phyloP scores from a whole-genome alignment of 1,284 basidiomycete species.

The Cystobasidium pallidum region DNA sequence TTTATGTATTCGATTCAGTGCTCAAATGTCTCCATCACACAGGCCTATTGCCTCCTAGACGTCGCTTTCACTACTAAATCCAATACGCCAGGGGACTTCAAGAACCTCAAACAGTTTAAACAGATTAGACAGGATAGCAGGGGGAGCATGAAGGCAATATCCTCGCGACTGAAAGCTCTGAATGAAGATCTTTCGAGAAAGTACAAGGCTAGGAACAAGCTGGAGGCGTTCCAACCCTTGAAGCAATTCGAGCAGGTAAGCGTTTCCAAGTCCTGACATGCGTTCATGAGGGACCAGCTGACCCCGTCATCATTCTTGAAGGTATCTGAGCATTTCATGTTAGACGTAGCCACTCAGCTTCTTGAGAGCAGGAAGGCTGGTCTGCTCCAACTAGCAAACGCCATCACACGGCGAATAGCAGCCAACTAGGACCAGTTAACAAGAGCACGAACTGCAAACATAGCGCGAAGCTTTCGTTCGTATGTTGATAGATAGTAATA shows the following conservation, averaged over 20 bases:
- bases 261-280: not conserved
- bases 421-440: conserved; percentile 6
- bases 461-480: no score
- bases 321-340: conserved; percentile 30
- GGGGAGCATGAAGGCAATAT: conserved; percentile 27
- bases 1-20: no score
- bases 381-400: conserved; percentile 13
- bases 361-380: conserved; percentile 34
- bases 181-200: conserved; percentile 30
- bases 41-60: conserved; percentile 50
- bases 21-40: not conserved
- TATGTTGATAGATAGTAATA: no score
- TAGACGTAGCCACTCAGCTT: conserved; percentile 30
- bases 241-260: conserved; percentile 26
- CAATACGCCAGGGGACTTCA: conserved; percentile 16
- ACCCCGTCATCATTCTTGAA: not conserved
- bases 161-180: conserved; percentile 32
- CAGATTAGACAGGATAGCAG: conserved; percentile 41
- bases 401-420: conserved; percentile 30
- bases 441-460: not conserved
- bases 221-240: conserved; percentile 23
- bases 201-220: conserved; percentile 26
- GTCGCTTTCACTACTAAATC: conserved; percentile 43
- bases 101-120: conserved; percentile 37
- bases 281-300: not conserved